Evolutionary conservation across 352 stramenopile species (phyloP), one percentile per base, ranked within the genome.

Genomic region (Pythium grandisporangium): DNA sequence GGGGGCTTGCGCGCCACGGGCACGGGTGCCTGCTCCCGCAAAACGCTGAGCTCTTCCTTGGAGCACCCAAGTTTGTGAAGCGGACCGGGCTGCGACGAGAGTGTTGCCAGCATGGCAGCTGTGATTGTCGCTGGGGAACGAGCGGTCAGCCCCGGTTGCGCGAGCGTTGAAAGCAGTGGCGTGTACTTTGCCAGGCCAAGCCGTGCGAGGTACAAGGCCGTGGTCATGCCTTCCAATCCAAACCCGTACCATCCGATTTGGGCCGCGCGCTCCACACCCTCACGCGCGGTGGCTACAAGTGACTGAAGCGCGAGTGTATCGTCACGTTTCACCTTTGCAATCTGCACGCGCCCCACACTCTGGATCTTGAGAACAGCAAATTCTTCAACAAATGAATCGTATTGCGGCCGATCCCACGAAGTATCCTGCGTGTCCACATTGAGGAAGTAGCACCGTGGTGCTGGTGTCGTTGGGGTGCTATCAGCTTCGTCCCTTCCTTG

Each of bases 151-250:
- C n/a, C n/a, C n/a, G n/a, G n/a, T n/a, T n/a, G n/a, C 14, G 42
- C 26, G n/a, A 29, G 36, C 16, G 62, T 67, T 4, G 46, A 37
- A 22, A 82, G 29, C n/a, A 49, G 16, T 5, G 57, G 51, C 12
- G 58, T 45, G 45, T 82, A 59, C 53, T 79, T 84, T 36, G 50
- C 48, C 7, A 92, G 59, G 0, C 75, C 78, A 17, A 89, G 57
- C 3, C 76, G 72, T 43, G 45, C 63, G 21, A 89, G 59, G 32
- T 75, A 77, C 8, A 72, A 63, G 1, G 55, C 34, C 0, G 68
- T 50, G n/a, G 55, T 72, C 41, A 92, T 66, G 12, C 78, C 78
- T 47, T 92, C 78, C 16, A 88, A 48, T n/a, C 70, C 72, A 49
- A 75, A 86, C 10, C 78, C 78, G 11, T 86, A 36, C 71, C 70